Evolutionary conservation across 2,329 filamentous ascomycete species (phyloP).

Genomic region (Arachnomyces sp.): DNA sequence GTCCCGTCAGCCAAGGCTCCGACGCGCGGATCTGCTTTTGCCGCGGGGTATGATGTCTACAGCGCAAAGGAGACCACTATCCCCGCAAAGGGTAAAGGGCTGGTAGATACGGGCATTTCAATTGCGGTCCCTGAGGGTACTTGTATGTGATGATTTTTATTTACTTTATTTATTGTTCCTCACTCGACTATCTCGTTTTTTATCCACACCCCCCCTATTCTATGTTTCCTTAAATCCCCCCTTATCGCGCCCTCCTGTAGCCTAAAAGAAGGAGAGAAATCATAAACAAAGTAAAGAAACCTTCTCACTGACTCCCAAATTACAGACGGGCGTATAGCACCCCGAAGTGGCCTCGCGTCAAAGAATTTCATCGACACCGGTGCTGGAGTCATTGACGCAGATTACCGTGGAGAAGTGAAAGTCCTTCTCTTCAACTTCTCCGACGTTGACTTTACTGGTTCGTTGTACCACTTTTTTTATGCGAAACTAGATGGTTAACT

Average conservation of each 20-base stretch:
- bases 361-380: slow-evolving; percentile 97
- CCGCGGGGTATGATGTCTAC: slow-evolving; percentile 92
- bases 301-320: slow-evolving; percentile 1
- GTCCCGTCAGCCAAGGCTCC: slow-evolving; percentile 69
- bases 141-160: slow-evolving; percentile 49
- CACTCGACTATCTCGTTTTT: too few relatives aligned
- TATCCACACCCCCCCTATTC: too few relatives aligned
- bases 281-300: too few relatives aligned
- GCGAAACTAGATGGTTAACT: too few relatives aligned
- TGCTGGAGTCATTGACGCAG: slow-evolving; percentile 93
- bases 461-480: background rate
- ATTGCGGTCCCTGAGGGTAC: slow-evolving; percentile 87
- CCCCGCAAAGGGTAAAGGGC: slow-evolving; percentile 70
- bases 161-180: slow-evolving; percentile 2
- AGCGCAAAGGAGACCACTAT: slow-evolving; percentile 64
- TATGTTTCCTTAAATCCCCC: too few relatives aligned
- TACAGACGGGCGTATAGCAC: slow-evolving; percentile 80
- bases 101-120: slow-evolving; percentile 84
- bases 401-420: slow-evolving; percentile 91
- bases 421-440: slow-evolving; percentile 90
- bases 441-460: slow-evolving; percentile 62
- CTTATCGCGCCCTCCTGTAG: too few relatives aligned
- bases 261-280: too few relatives aligned
- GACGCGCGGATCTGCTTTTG: slow-evolving; percentile 78
- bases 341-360: slow-evolving; percentile 78